Conservation (phyloP, 148 eudicot genomes). For the Simmondsia chinensis region DNA sequence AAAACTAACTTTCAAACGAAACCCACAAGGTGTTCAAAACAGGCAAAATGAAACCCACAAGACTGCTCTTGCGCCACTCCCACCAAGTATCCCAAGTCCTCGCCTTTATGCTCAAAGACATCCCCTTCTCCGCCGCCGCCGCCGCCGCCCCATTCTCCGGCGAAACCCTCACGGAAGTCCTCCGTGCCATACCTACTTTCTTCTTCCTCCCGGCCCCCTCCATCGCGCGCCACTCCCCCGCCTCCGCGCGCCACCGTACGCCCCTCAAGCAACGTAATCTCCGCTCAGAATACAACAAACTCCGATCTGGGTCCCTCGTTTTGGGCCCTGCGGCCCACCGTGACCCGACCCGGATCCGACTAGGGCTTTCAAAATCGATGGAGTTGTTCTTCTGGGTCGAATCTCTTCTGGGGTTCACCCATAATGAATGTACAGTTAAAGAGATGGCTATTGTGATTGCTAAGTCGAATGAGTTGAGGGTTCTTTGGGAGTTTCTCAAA, state of each 20-base stretch:
- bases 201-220: constrained; percentile 58
- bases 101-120: constrained; percentile 39
- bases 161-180: constrained; percentile 36
- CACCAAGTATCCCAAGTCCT: constrained; percentile 35
- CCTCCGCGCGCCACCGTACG: constrained; percentile 45
- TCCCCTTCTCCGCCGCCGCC: constrained; percentile 26
- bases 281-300: constrained; percentile 28
- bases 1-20: too few species aligned
- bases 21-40: too few species aligned
- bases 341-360: constrained; percentile 36
- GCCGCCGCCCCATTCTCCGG: constrained; percentile 27
- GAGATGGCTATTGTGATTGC: constrained; percentile 72
- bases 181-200: constrained; percentile 48
- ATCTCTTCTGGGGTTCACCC: constrained; percentile 39
- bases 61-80: constrained; percentile 14
- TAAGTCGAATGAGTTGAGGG: constrained; percentile 45
- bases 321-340: constrained; percentile 72
- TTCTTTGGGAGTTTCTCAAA: constrained; percentile 58
- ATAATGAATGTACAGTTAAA: constrained; percentile 52
- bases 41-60: constrained; percentile 25
- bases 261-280: constrained; percentile 61
- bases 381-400: constrained; percentile 73
- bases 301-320: constrained; percentile 28
- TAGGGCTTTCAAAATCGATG: constrained; percentile 43
- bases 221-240: constrained; percentile 56